Evolutionary conservation across 2,329 filamentous ascomycete species (phyloP), one percentile per base, ranked within the genome.

Genomic region (Talaromyces sp.): DNA sequence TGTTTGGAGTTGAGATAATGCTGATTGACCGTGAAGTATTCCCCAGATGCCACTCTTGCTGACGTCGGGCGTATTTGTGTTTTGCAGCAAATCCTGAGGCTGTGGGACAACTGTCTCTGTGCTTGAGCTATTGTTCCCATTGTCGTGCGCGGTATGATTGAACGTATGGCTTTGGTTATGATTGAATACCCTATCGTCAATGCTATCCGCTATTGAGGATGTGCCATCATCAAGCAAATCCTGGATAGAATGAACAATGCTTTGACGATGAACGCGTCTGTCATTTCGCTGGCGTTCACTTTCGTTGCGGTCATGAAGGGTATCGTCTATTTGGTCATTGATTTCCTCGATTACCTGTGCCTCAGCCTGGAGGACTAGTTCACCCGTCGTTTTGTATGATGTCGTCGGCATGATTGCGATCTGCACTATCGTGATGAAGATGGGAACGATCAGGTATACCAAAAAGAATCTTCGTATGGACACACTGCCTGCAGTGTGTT

Each of bases 321-420:
- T 79, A 11, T 82, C 75, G 50, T 86, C 84, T 0, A 82, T 80
- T 9, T 76, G 77, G 53, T 86, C 82, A 1, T 78, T 61, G 17
- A 80, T 78, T 63, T 87, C 85, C 7, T 82, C 82, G 11, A 69
- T 72, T 22, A 70, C 73, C 43, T 68, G 72, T 14, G 75, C 74
- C 60, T 91, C 87, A 14, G 85, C 86, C 66, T 90, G 83, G 51
- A 86, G 82, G 5, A 94, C 86, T 35, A 96, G 81, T 71, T 97
- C 91, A 41, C 90, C 89, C 1, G 92, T 84, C 0, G 89, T 93
- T 73, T 94, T 92, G 77, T 94, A 94, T 1, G 87, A 91, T 58
- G 86, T 84, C 14, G 76, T 77, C 0, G 90, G 90, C 80, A 95
- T 87, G 60, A 93, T 64, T 36, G 85, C 81, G 22, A 93, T 64